phyloP scores from a whole-genome alignment of 305 asterid species.

The Fraxinus latifolia region DNA sequence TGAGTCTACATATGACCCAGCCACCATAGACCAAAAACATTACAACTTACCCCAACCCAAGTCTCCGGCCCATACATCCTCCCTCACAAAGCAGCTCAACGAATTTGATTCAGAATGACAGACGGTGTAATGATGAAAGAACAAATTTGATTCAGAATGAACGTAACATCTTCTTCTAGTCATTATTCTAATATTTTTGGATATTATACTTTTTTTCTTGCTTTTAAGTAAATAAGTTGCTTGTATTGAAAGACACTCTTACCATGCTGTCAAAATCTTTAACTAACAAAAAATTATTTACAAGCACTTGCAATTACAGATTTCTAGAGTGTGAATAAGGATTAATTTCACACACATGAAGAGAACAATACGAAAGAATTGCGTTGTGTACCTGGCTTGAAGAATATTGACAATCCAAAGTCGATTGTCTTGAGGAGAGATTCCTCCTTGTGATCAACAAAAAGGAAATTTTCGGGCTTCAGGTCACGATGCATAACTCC shows the following conservation, averaged over 20 bases:
- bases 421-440: conserved; percentile 67
- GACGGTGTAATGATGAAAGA: neutral
- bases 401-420: conserved; percentile 66
- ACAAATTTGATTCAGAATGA: neutral
- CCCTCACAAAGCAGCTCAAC: neutral
- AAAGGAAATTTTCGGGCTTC: conserved; percentile 74
- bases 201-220: neutral
- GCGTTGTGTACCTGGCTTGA: conserved; percentile 54
- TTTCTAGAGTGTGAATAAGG: neutral
- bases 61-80: neutral
- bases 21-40: neutral
- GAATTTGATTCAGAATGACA: neutral
- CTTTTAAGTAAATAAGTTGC: neutral
- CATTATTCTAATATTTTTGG: neutral
- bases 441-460: conserved; percentile 62
- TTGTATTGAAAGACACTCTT: neutral
- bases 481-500: conserved; percentile 81
- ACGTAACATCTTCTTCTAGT: neutral
- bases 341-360: neutral
- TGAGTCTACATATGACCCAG: neutral
- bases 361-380: neutral
- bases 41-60: neutral
- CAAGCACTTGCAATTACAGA: neutral
- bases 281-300: neutral
- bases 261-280: neutral